Base-by-base conservation (phyloP, 2,329 filamentous ascomycete species). In the Neopestalotiopsis sp. region DNA sequence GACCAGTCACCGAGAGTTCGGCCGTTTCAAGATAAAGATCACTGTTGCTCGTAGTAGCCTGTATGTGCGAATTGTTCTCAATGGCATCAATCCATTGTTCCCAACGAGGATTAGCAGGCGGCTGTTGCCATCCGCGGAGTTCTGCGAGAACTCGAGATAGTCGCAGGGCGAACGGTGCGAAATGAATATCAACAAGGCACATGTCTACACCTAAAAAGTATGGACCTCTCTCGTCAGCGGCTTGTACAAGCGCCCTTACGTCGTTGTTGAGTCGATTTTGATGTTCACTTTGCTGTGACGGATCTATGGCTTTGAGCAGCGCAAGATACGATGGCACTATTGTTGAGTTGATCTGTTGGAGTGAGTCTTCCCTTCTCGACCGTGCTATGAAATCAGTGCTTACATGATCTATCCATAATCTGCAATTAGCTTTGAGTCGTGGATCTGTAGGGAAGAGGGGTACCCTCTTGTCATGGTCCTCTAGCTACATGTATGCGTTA, bases 331-430 rank as follows among this genome's bases (percentile, higher is more conserved):
- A 82, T 0, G 94, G 92, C 1, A 97, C 88, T 67, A 97, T 89
- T 72, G 90, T 86, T 40, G 91, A 87, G 77, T 96, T 94, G 76
- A 95, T 90, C 90, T 92, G 70, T n/a, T 66, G 20, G 52, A 57
- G 60, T 69, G 14, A 72, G 71, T 24, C 13, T 52, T 9, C 45
- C 38, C 10, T 12, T 20, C 40, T 12, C 57, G 7, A 24, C 49
- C 32, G 24, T n/a, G 61, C 24, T 34, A 7, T 32, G 12, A 40
- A 5, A 52, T 12, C 4, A 24, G 28, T 38, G 78, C 88, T 79
- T 81, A 94, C 90, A 82, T 96, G 93, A 72, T 95, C 92, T 32
- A 90, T 86, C 94, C 94, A 97, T 10, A 96, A 81, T 58, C 94
- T 89, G 69, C 90, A 94, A 68, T 92, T 89, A 1, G 94, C 94